phyloP scores from a whole-genome alignment of 345 rosid genomes.

The Brassica carinata region DNA sequence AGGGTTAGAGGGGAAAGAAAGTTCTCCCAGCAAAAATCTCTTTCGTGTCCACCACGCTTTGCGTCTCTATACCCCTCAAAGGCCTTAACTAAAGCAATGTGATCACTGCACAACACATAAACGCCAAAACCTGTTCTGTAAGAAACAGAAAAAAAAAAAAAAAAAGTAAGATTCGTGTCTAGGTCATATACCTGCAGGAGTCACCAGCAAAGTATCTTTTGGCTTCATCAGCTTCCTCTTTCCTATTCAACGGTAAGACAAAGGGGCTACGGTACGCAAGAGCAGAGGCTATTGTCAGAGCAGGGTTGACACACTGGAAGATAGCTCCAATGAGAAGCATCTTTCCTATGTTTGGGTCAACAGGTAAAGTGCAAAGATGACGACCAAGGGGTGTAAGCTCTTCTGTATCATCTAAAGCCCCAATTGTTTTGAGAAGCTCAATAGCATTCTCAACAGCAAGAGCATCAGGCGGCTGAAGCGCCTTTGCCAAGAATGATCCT shows the following conservation, averaged over 20 bases:
- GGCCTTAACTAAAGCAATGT: conserved; percentile 92
- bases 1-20: conserved; percentile 79
- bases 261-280: conserved; percentile 90
- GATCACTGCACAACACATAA: conserved; percentile 68
- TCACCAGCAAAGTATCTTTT: conserved; percentile 91
- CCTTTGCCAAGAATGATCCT: conserved; percentile 88
- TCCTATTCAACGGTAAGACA: conserved; percentile 80
- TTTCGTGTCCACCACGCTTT: conserved; percentile 65
- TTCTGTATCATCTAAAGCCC: conserved; percentile 84
- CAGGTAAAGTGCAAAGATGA: conserved; percentile 82
- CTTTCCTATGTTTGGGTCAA: conserved; percentile 94
- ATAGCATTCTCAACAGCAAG: conserved; percentile 96
- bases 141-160: neutral
- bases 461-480: conserved; percentile 93
- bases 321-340: conserved; percentile 95
- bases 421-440: conserved; percentile 90
- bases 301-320: conserved; percentile 92
- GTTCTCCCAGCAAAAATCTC: conserved; percentile 84
- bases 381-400: conserved; percentile 91
- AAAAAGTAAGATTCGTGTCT: neutral
- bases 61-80: conserved; percentile 84
- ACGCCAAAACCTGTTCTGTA: conserved; percentile 20
- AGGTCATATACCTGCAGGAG: conserved; percentile 75
- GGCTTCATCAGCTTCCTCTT: conserved; percentile 87
- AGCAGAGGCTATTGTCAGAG: conserved; percentile 94